Evolutionary conservation across 495 filamentous ascomycete genomes (phyloP), one percentile per base, ranked within the genome.

Genomic region (Ramalina intermedia): DNA sequence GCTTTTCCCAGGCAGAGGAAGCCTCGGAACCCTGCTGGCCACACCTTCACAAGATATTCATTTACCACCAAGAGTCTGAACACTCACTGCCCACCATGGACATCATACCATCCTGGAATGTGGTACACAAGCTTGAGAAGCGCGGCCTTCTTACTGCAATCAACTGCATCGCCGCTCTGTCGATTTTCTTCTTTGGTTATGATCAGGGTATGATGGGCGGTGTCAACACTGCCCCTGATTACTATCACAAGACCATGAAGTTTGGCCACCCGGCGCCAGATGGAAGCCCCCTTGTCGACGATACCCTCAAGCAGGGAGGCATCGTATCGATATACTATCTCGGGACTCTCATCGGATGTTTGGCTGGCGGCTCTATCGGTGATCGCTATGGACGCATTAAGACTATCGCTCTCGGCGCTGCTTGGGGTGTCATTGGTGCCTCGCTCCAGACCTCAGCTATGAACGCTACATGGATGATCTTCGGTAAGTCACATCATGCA

Each of bases 381-480:
- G 79, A 82, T 58, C 67, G 66, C 16, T 61, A 70, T 43, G 78
- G 78, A 2, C 62, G 78, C 49, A 80, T 81, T 58, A 77, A 71
- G 61, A 69, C 74, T 0, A 79, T 82, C 55, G 74, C 68, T 3
- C 49, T 68, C 0, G 79, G 75, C 11, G 60, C 75, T 12, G 58
- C 60, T 6, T 81, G 74, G 75, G 73, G 66, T 13, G 66, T 76
- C 16, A 37, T 81, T 13, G 78, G 78, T 5, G 79, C 78, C 9
- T 62, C 64, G 43, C 54, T 83, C 49, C 79, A 83, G 61, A 70
- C 69, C 54, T 71, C 75, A 13, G 71, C 81, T 6, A 66, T 73
- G 64, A 81, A 78, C 49, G 63, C 71, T 45, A 67, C 73, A 37
- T 84, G 80, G 80, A 84, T 85, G 80, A 79, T 82, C 51, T 78